Base-by-base conservation (phyloP, 305 asterid genomes). In the Stenogyne calaminthoides region DNA sequence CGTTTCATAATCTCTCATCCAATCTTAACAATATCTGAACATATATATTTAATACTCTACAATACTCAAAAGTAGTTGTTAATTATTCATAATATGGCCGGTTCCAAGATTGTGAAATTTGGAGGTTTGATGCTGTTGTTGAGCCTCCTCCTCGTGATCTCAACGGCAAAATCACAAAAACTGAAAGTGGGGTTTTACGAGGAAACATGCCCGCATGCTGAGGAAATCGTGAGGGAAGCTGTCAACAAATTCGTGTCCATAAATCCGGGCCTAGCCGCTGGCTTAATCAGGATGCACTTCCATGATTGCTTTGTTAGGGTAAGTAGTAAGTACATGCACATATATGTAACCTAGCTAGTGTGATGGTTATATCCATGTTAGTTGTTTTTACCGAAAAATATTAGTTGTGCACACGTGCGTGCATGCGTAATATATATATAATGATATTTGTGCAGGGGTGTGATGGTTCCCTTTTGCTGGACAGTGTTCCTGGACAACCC, bases 281-380 rank as follows among this genome's bases (percentile, higher is more conserved):
- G 85, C 56, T 71, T 85, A 32, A 78, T 85, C 70, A 69, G 87
- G 40, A 29, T 82, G 80, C 89, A 85, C 74, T 85, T 85, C 77
- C 89, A 85, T 22, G 89, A 82, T 66, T 85, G 89, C 77, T 85
- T 85, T 47, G 80, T 83, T 51, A 80, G 87, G 83, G 89, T 32
- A 32, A 0, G 36, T 32, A n/a, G n/a, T n/a, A n/a, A n/a, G 3
- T 25, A 25, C 3, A 25, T 25, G 3, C 3, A 25, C 3, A 25
- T 25, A 25, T 25, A 25, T 25, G 3, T 25, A n/a, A n/a, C n/a
- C n/a, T n/a, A n/a, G n/a, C n/a, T n/a, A n/a, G n/a, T n/a, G n/a
- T n/a, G n/a, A n/a, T n/a, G n/a, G n/a, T n/a, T n/a, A n/a, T n/a
- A n/a, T n/a, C n/a, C n/a, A n/a, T n/a, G n/a, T n/a, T n/a, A n/a